Base-by-base conservation (phyloP, 2,329 filamentous ascomycete genomes). In the Fusarium brevicatenulatum region DNA sequence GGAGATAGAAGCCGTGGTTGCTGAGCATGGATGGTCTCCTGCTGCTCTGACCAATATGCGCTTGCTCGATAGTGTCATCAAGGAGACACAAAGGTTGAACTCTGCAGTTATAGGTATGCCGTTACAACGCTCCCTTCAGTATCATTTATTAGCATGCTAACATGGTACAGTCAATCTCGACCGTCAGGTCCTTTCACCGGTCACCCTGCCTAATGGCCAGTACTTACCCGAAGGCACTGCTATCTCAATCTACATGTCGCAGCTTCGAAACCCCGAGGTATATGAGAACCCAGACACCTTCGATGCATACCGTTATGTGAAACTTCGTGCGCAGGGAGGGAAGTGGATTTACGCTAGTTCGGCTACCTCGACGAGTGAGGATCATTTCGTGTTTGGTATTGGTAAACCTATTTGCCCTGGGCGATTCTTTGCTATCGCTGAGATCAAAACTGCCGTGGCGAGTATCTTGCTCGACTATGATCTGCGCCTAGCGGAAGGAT, bases 91-190 rank as follows among this genome's bases (percentile, higher is more conserved):
- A 3, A 32, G 46, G 7, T 13, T 49, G 2, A 49, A 49, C 28
- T 49, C 46, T 10, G 46, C 46, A 5, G 46, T 49, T 7, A 49
- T 49, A 18, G 46, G 28, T 49, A n/a, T 0, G 46, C n/a, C 7
- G 10, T 32, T 12, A 9, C 10, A 5, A 18, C 7, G 21, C 28
- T n/a, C 15, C 3, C 21, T 9, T 15, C 3, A 9, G 3, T 5
- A 32, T 32, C 4, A 0, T 18, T 4, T 12, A n/a, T 47, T 19
- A 0, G 7, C 0, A 0, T 2, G 0, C 1, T 47, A 2, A 49
- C 28, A 32, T 9, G 4, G 7, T 23, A 18, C 8, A 49, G 46
- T 49, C 21, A 49, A 49, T 5, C 46, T 49, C 3, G 28, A 49
- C 8, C 46, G 46, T 9, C 46, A 49, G 28, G 46, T 49, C 5